Evolutionary conservation across 2,329 filamentous ascomycete species (phyloP).

Genomic region (Stenocarpella maydis): DNA sequence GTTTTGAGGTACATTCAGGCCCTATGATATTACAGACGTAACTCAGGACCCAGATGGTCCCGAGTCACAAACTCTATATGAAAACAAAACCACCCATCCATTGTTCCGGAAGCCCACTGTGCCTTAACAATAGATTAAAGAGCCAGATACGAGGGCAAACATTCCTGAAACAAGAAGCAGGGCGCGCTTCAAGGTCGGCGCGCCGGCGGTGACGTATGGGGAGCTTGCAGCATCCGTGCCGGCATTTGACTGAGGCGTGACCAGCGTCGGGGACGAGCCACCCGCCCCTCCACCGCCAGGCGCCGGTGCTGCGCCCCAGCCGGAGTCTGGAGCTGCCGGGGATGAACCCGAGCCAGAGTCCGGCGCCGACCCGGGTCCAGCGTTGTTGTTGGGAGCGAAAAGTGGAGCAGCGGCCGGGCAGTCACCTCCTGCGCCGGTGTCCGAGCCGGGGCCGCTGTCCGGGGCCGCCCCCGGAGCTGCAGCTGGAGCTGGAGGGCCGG

Average conservation of each 20-base stretch:
- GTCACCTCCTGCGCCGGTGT: neutral
- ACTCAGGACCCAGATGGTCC: neutral
- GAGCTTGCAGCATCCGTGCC: conserved; percentile 1
- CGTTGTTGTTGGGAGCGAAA: neutral
- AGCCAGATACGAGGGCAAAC: neutral
- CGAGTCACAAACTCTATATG: neutral
- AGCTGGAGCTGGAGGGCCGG: neutral
- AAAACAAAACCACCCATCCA: neutral
- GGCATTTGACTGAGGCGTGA: neutral
- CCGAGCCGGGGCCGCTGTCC: neutral
- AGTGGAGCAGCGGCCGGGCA: neutral
- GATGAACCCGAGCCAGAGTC: neutral
- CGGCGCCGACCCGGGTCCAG: neutral
- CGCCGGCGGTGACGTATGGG: conserved; percentile 13
- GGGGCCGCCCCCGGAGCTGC: neutral
- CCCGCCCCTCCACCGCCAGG: neutral
- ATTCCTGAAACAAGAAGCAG: neutral
- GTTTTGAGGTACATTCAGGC: neutral
- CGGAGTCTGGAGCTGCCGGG: neutral
- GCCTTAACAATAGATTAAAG: neutral
- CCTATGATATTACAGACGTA: neutral
- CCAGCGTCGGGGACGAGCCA: neutral
- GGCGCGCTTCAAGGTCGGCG: conserved; percentile 11
- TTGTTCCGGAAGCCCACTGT: neutral
- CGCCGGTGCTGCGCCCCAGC: neutral